These are phyloP conservation scores for Clonostachys byssicola DNA, from an alignment of 2,329 filamentous ascomycete species.

Conservation along the genomic window DNA sequence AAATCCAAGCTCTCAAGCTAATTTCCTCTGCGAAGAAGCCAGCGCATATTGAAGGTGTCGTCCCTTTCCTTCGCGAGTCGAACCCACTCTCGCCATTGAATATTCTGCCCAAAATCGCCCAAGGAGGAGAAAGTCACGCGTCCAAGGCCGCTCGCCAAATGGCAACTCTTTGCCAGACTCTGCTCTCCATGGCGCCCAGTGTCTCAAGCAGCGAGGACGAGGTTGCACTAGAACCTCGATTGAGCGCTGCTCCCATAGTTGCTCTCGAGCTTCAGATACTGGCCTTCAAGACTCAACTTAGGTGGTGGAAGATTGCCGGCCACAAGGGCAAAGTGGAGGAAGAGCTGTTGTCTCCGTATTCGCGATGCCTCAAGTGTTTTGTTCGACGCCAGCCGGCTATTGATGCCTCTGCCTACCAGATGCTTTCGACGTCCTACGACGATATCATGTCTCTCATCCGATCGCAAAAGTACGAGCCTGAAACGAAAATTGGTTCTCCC, in stretches of 20 bases:
- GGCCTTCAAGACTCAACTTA: conserved; percentile 56
- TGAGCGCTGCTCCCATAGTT: conserved; percentile 50
- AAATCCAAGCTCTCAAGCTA: conserved; percentile 61
- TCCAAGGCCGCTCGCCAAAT: conserved; percentile 62
- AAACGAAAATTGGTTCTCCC: conserved; percentile 33
- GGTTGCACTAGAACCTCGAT: conserved; percentile 43
- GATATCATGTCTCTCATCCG: conserved; percentile 23
- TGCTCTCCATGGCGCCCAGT: conserved; percentile 64
- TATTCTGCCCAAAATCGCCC: conserved; percentile 45
- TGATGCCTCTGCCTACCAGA: conserved; percentile 28
- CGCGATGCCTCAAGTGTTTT: conserved; percentile 59
- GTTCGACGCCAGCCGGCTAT: conserved; percentile 42
- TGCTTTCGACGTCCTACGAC: conserved; percentile 22
- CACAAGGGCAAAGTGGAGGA: conserved; percentile 57
- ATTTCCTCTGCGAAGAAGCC: conserved; percentile 58
- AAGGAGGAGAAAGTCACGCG: conserved; percentile 32
- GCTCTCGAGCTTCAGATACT: conserved; percentile 61
- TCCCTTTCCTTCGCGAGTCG: conserved; percentile 49
- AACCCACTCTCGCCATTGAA: conserved; percentile 53
- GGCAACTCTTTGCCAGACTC: conserved; percentile 59
- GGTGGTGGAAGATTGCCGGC: conserved; percentile 61
- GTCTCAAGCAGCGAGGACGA: conserved; percentile 60
- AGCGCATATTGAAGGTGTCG: conserved; percentile 49
- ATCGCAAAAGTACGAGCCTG: conserved; percentile 22
- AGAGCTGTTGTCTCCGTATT: conserved; percentile 62